phyloP scores from a whole-genome alignment of 208 protist species.

The Leishmania arabica region DNA sequence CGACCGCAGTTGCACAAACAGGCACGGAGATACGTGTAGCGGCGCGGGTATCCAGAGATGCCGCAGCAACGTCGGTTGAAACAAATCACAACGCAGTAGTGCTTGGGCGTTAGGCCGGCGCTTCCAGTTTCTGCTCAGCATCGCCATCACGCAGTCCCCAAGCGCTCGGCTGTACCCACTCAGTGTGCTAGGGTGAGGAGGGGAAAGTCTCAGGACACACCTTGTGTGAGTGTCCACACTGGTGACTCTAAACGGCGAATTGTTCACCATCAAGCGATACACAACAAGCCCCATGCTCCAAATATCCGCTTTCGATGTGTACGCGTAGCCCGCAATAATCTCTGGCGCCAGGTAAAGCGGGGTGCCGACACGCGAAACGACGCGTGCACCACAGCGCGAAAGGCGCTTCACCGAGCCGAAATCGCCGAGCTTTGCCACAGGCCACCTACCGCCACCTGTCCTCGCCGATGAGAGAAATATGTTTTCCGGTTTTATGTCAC shows the following conservation, averaged over 20 bases:
- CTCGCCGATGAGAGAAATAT: conserved; percentile 48
- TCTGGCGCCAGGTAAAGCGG: conserved; percentile 70
- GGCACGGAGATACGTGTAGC: conserved; percentile 25
- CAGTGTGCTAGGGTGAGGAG: conserved; percentile 38
- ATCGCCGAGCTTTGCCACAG: conserved; percentile 73
- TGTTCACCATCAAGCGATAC: conserved; percentile 68
- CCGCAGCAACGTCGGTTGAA: conserved; percentile 32
- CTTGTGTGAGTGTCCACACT: conserved; percentile 33
- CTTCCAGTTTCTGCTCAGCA: conserved; percentile 60
- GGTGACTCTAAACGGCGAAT: conserved; percentile 38
- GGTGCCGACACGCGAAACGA: conserved; percentile 54
- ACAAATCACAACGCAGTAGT: conserved; percentile 47
- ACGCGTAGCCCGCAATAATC: conserved; percentile 47
- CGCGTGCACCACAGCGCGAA: conserved; percentile 32
- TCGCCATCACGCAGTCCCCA: conserved; percentile 62
- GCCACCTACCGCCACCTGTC: conserved; percentile 3
- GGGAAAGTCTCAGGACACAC: conserved; percentile 18
- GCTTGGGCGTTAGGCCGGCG: conserved; percentile 44
- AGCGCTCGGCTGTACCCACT: conserved; percentile 43
- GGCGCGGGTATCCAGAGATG: conserved; percentile 39
- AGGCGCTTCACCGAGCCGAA: conserved; percentile 60
- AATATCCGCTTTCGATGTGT: conserved; percentile 73
- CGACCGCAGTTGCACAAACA: conserved; percentile 37
- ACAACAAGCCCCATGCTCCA: conserved; percentile 79
- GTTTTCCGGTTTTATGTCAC: conserved; percentile 96